Conservation (phyloP, 495 filamentous ascomycete species). For the Monascus purpureus region DNA sequence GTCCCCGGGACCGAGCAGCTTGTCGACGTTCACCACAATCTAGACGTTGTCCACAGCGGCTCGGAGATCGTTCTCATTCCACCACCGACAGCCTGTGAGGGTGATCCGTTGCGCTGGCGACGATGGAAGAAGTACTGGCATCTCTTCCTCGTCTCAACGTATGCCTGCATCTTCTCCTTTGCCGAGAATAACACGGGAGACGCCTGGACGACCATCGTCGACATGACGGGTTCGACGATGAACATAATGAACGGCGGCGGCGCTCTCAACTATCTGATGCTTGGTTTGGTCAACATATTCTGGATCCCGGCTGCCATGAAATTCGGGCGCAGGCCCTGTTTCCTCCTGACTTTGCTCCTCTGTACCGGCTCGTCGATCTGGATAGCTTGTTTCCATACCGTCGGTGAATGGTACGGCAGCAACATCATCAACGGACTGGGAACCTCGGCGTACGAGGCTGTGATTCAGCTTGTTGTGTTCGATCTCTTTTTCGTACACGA, state of each 20-base stretch:
- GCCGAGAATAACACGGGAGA: slow-evolving; percentile 1
- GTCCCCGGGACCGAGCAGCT: slow-evolving; percentile 1
- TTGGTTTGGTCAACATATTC: slow-evolving; percentile 21
- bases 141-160: background rate
- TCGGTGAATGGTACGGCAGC: slow-evolving; percentile 10
- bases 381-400: slow-evolving; percentile 8
- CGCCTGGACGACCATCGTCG: slow-evolving; percentile 1
- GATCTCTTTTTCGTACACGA: slow-evolving; percentile 25
- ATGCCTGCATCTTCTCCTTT: slow-evolving; percentile 1
- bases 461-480: slow-evolving; percentile 21
- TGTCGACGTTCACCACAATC: background rate
- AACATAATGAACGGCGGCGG: slow-evolving; percentile 1
- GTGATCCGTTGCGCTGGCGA: slow-evolving; percentile 1
- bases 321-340: background rate
- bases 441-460: slow-evolving; percentile 14
- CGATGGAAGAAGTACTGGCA: slow-evolving; percentile 1
- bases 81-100: background rate
- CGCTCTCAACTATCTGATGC: slow-evolving; percentile 2
- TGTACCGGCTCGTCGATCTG: background rate
- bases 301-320: slow-evolving; percentile 12
- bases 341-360: background rate
- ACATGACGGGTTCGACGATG: background rate
- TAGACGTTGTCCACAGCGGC: background rate
- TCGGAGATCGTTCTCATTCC: slow-evolving; percentile 1
- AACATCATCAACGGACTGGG: slow-evolving; percentile 11